phyloP scores from a whole-genome alignment of 1,284 basidiomycete genomes.

The Fomes fomentarius region DNA sequence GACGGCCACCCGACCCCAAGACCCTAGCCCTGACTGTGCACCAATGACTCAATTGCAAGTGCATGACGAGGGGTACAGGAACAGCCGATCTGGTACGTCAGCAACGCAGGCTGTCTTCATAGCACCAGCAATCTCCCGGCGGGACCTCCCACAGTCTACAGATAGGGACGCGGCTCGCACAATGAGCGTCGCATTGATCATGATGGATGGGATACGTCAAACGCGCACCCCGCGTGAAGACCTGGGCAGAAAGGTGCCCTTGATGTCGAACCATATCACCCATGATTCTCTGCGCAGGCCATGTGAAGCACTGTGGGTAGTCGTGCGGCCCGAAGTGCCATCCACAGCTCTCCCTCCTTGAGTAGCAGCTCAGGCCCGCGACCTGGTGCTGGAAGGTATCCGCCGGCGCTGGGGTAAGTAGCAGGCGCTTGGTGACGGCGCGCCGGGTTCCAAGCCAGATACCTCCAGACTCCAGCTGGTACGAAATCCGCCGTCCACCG shows the following conservation, averaged over 20 bases:
- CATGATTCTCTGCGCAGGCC: neutral
- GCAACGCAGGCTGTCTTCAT: neutral
- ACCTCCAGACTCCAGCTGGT: neutral
- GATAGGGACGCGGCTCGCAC: constrained; percentile 11
- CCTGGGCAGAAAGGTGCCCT: neutral
- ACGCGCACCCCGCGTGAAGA: neutral
- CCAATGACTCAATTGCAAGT: neutral
- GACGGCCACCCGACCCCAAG: constrained; percentile 5
- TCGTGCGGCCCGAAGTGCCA: neutral
- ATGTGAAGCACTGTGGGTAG: neutral
- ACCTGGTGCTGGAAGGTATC: neutral
- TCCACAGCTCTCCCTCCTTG: neutral
- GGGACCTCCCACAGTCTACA: neutral
- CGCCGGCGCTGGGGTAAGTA: neutral
- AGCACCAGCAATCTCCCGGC: neutral
- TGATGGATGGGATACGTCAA: constrained; percentile 10
- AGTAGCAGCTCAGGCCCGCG: neutral
- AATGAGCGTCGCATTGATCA: neutral
- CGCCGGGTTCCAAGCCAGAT: too few relatives aligned
- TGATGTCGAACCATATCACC: neutral
- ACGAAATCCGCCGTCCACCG: neutral
- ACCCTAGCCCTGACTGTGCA: neutral
- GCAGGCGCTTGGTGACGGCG: too few relatives aligned
- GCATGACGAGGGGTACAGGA: neutral
- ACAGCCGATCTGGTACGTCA: constrained; percentile 4